Percentiles rank a stretch among this genome's conserved stretches.
phyloP scores from a whole-genome alignment of 2,329 filamentous ascomycete genomes.

The Fusarium armeniacum region DNA sequence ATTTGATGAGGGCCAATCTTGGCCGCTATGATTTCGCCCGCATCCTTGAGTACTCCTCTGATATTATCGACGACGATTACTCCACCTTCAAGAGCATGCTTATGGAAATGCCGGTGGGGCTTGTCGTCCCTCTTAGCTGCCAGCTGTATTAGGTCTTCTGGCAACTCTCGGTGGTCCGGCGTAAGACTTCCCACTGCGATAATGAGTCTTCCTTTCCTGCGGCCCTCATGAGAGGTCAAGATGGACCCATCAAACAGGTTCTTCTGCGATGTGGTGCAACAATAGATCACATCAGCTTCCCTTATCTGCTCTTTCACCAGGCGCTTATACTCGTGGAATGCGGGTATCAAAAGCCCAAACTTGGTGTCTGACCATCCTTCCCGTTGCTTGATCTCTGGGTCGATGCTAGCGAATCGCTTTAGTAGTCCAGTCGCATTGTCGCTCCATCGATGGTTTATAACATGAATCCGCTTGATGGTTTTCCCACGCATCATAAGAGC shows the following conservation, averaged over 20 bases:
- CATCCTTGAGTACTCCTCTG: constrained; percentile 83
- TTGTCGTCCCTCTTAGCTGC: constrained; percentile 64
- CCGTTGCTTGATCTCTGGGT: constrained; percentile 60
- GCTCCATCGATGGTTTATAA: constrained; percentile 82
- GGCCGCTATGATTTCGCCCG: constrained; percentile 88
- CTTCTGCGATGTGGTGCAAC: constrained; percentile 82
- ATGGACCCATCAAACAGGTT: constrained; percentile 82
- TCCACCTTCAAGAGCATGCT: constrained; percentile 73
- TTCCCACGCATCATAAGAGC: constrained; percentile 78
- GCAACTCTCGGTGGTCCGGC: constrained; percentile 84
- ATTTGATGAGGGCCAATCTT: constrained; percentile 80
- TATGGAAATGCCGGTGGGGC: constrained; percentile 73
- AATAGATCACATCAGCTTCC: constrained; percentile 85
- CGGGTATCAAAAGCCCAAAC: constrained; percentile 77
- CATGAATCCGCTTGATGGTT: constrained; percentile 83
- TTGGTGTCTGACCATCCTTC: constrained; percentile 76
- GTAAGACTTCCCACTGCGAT: constrained; percentile 79
- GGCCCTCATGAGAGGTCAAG: constrained; percentile 78
- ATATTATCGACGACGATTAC: constrained; percentile 82
- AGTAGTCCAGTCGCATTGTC: constrained; percentile 68
- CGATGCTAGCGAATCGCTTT: constrained; percentile 62
- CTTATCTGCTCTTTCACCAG: constrained; percentile 79
- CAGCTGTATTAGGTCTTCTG: constrained; percentile 79
- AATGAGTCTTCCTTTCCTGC: constrained; percentile 78
- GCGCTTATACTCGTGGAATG: constrained; percentile 76